Conservation (phyloP, 768 basidiomycete species). For the Boletus eberwhitei region DNA sequence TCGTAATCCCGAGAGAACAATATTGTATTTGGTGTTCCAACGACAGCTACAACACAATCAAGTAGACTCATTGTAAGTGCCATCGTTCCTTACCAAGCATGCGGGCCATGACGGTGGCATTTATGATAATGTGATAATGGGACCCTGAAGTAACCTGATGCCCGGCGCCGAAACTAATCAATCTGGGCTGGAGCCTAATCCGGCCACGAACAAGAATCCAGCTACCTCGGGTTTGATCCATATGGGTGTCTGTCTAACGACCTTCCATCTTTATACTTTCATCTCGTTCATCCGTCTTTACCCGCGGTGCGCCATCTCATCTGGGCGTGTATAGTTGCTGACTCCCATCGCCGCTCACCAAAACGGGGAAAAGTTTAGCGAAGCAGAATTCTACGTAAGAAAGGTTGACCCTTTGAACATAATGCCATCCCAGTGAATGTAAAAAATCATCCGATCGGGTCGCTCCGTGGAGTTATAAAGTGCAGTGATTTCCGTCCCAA, state of each 20-base stretch:
- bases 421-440: slow-evolving; percentile 7
- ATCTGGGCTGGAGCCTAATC: slow-evolving; percentile 5
- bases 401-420: slow-evolving; percentile 20
- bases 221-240: slow-evolving; percentile 4
- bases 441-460: slow-evolving; percentile 14
- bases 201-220: neutral
- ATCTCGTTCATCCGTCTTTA: slow-evolving; percentile 20
- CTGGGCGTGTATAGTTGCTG: slow-evolving; percentile 5
- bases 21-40: neutral
- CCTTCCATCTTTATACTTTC: slow-evolving; percentile 10
- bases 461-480: slow-evolving; percentile 22
- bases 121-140: neutral
- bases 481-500: neutral
- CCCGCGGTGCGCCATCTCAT: slow-evolving; percentile 14
- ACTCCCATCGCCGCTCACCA: slow-evolving; percentile 1
- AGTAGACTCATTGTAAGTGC: neutral
- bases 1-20: neutral
- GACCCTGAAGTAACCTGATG: slow-evolving; percentile 16
- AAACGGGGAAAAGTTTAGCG: slow-evolving; percentile 10
- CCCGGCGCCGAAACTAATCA: slow-evolving; percentile 2
- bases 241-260: slow-evolving; percentile 2
- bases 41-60: neutral
- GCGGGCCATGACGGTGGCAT: neutral
- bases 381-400: slow-evolving; percentile 22
- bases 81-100: neutral